Conservation (phyloP, 202 grass and related monocot species). For the Panicum hallii region DNA sequence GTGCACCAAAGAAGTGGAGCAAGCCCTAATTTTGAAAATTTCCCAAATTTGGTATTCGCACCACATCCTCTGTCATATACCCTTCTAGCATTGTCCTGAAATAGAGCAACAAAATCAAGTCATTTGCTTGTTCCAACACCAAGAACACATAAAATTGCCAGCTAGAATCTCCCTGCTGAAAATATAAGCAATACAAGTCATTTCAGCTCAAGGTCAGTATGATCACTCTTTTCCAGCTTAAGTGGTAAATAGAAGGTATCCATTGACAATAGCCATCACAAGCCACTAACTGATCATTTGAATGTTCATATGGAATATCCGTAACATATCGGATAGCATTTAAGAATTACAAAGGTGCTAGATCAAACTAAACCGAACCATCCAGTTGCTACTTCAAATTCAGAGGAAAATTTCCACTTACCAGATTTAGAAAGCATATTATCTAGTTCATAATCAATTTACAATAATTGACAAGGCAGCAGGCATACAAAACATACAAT, state of each 20-base stretch:
- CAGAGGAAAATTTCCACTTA: slow-evolving; percentile 27
- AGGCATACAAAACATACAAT: slow-evolving; percentile 6
- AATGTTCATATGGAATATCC: slow-evolving; percentile 38
- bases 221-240: slow-evolving; percentile 9
- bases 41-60: slow-evolving; percentile 63
- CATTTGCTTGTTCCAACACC: background rate
- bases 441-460: slow-evolving; percentile 22
- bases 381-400: slow-evolving; percentile 11
- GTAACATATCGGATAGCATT: slow-evolving; percentile 23
- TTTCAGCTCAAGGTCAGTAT: slow-evolving; percentile 30
- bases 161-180: slow-evolving; percentile 11
- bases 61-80: slow-evolving; percentile 84
- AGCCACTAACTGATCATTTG: slow-evolving; percentile 24
- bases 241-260: slow-evolving; percentile 14
- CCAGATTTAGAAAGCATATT: background rate
- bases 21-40: slow-evolving; percentile 87
- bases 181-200: slow-evolving; percentile 10
- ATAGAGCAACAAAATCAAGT: slow-evolving; percentile 35
- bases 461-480: slow-evolving; percentile 4
- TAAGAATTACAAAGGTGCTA: slow-evolving; percentile 18
- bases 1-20: slow-evolving; percentile 87
- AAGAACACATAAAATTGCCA: slow-evolving; percentile 19
- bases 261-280: slow-evolving; percentile 29
- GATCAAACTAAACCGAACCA: slow-evolving; percentile 10
- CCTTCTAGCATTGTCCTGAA: slow-evolving; percentile 97